Conservation (phyloP, 805 yeast genomes). For the Lipomyces starkeyi region DNA sequence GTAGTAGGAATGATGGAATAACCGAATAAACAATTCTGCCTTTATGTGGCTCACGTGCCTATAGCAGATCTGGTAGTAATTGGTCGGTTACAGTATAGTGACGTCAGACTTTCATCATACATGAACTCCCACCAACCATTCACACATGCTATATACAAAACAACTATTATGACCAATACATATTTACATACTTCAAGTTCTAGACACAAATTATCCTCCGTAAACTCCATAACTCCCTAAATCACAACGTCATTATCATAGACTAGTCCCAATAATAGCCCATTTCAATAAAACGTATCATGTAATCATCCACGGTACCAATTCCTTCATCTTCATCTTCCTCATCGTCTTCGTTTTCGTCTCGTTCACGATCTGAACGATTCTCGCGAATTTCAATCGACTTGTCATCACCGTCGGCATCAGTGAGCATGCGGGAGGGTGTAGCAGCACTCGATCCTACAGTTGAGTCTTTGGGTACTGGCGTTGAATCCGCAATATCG, state of each 20-base stretch:
- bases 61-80: no score
- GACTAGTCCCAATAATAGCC: conserved; percentile 37
- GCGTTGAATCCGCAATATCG: conserved; percentile 34
- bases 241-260: background rate
- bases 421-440: conserved; percentile 9
- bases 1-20: background rate
- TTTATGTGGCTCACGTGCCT: no score
- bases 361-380: conserved; percentile 39
- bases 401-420: conserved; percentile 51
- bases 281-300: conserved; percentile 82
- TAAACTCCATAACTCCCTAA: conserved; percentile 3
- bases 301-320: conserved; percentile 92
- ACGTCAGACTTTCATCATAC: background rate
- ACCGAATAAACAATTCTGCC: no score
- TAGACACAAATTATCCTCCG: conserved; percentile 1
- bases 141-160: background rate
- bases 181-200: background rate
- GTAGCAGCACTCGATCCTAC: conserved; percentile 8
- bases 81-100: background rate
- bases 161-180: background rate
- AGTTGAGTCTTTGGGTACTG: conserved; percentile 4
- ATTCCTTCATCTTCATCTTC: conserved; percentile 62
- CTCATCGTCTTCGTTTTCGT: conserved; percentile 59
- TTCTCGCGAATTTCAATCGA: conserved; percentile 40
- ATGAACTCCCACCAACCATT: no score